Conservation (phyloP, 106 monocot species). For the Acorus calamus region DNA sequence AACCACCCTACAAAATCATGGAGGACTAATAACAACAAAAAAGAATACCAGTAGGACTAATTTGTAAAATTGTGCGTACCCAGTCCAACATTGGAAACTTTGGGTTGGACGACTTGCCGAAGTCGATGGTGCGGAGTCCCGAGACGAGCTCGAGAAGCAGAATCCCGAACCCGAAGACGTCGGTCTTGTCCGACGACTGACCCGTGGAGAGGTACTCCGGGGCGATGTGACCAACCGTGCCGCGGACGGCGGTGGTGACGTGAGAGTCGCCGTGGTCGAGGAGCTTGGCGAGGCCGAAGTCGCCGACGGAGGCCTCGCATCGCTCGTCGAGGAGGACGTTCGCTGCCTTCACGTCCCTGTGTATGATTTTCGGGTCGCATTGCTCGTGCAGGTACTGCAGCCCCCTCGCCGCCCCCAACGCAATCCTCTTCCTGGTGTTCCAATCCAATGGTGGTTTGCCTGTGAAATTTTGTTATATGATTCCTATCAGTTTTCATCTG, state of each 20-base stretch:
- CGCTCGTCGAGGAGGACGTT: constrained; percentile 42
- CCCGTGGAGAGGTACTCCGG: constrained; percentile 28
- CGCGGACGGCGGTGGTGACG: constrained; percentile 37
- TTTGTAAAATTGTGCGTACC: not conserved
- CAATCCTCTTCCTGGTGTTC: constrained; percentile 40
- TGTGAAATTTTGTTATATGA: not conserved
- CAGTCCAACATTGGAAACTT: constrained; percentile 17
- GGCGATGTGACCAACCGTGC: constrained; percentile 34
- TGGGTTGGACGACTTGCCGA: constrained; percentile 9
- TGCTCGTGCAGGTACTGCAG: constrained; percentile 39
- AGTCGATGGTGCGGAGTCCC: constrained; percentile 13
- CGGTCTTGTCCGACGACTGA: constrained; percentile 22
- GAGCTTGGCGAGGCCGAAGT: constrained; percentile 42
- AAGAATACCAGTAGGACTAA: too few relatives aligned
- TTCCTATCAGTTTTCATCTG: too few relatives aligned
- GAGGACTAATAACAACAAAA: too few relatives aligned
- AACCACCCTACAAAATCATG: too few relatives aligned
- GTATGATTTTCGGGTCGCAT: constrained; percentile 44
- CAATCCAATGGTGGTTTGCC: constrained; percentile 38
- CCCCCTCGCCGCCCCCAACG: constrained; percentile 39
- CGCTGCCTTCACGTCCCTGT: constrained; percentile 46
- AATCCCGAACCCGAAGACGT: constrained; percentile 21
- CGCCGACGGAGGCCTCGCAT: constrained; percentile 35
- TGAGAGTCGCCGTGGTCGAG: constrained; percentile 34
- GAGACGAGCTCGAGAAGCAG: constrained; percentile 20